phyloP scores from a whole-genome alignment of 164 flowering plant species.

The Vitis riparia region DNA sequence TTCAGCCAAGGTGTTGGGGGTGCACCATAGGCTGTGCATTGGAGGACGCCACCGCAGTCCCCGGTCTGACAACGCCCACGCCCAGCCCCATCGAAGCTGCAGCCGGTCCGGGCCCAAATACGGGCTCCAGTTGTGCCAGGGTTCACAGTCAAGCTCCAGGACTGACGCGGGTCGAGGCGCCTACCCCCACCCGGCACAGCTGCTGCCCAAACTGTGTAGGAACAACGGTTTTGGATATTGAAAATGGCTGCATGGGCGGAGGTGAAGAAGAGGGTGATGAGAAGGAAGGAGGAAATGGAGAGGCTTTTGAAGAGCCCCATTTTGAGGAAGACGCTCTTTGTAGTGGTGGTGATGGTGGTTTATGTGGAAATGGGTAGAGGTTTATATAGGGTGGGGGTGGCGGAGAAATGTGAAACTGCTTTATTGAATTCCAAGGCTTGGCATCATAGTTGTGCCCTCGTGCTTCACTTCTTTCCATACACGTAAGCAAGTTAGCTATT shows the following conservation, averaged over 20 bases:
- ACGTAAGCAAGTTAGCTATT: too few species aligned
- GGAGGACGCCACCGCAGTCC: conserved; percentile 21
- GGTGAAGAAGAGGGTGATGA: not conserved
- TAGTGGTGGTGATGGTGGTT: too few species aligned
- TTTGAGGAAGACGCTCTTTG: not conserved
- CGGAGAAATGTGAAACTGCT: too few species aligned
- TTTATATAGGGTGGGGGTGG: too few species aligned
- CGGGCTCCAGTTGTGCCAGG: conserved; percentile 24
- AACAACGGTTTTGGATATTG: conserved; percentile 20
- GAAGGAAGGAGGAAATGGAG: not conserved
- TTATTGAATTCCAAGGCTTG: too few species aligned
- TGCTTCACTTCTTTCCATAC: too few species aligned
- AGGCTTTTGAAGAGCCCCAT: conserved; percentile 8
- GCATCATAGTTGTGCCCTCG: too few species aligned
- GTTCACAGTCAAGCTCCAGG: conserved; percentile 22
- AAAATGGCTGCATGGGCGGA: conserved; percentile 17
- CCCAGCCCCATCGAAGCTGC: conserved; percentile 20
- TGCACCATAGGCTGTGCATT: conserved; percentile 18
- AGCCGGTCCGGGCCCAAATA: conserved; percentile 26
- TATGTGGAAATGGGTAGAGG: too few species aligned
- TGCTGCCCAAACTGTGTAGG: conserved; percentile 34
- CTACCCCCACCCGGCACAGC: conserved; percentile 31
- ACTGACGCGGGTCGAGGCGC: conserved; percentile 13
- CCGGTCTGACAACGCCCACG: conserved; percentile 26
- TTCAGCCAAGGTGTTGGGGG: conserved; percentile 35